Evolutionary conservation across 495 filamentous ascomycete genomes (phyloP).

Genomic region (Schizothecium vesticola): DNA sequence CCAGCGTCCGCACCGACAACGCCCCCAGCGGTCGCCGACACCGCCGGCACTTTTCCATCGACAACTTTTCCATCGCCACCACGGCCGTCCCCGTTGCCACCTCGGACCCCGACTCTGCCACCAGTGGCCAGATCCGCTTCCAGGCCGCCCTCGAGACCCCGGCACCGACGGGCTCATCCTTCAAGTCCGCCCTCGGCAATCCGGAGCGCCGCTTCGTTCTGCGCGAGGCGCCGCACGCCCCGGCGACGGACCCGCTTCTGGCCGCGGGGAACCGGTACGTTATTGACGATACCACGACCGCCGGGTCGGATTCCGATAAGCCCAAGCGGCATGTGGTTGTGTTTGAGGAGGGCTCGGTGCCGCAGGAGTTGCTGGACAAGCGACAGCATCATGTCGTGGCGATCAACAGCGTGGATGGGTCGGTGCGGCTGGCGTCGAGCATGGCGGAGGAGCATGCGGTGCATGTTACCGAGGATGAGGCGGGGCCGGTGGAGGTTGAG

Average conservation of each 20-base stretch:
- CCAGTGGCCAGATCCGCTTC: conserved; percentile 21
- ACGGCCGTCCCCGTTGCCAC: conserved; percentile 11
- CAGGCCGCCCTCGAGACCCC: conserved; percentile 23
- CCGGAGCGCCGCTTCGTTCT: conserved; percentile 24
- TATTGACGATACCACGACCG: conserved; percentile 18
- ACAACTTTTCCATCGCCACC: conserved; percentile 24
- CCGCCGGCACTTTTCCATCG: conserved; percentile 29
- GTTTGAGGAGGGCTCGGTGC: conserved; percentile 24
- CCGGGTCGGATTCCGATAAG: conserved; percentile 1
- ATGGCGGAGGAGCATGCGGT: conserved; percentile 19
- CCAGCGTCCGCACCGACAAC: conserved; percentile 5
- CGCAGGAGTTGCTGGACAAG: conserved; percentile 21
- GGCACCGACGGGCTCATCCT: neutral
- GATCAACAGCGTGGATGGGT: conserved; percentile 25
- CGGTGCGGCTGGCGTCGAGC: conserved; percentile 17
- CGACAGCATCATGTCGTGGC: conserved; percentile 26
- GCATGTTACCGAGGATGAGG: conserved; percentile 22
- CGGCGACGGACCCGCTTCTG: conserved; percentile 27
- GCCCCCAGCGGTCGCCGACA: conserved; percentile 7
- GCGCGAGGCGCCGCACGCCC: conserved; percentile 26
- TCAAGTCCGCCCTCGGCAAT: conserved; percentile 1
- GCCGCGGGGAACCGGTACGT: conserved; percentile 27
- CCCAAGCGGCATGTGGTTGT: conserved; percentile 27
- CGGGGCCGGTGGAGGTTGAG: neutral
- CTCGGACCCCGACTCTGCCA: neutral